Evolutionary conservation across 2,329 filamentous ascomycete species (phyloP), one percentile per base, ranked within the genome.

Genomic region (Trichophyton schoenleinii): DNA sequence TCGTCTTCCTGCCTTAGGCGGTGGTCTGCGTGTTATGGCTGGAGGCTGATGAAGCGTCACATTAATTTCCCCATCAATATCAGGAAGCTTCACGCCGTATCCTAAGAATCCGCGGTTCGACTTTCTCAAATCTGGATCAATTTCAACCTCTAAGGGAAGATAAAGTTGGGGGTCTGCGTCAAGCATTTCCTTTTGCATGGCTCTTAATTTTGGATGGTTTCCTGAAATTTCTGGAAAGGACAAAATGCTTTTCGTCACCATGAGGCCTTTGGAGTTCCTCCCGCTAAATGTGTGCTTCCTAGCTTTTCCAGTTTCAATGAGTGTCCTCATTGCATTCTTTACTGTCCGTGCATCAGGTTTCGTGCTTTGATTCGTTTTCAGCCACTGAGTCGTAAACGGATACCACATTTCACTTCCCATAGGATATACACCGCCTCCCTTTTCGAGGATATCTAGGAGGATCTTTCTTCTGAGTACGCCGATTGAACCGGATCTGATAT

Each of bases 341-440:
- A 85, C 69, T 1, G 82, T 84, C 42, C 78, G 75, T 41, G 76
- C 72, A 64, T 84, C 80, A 0, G 82, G 81, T 57, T 68, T 75
- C 61, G 74, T 74, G 48, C 74, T 69, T 62, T 74, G 69, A 13
- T 75, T 77, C 7, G 71, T 66, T 63, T 74, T 77, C 59, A 77
- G 72, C 82, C 83, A 86, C 15, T 77, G 71, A 2, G 77, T 77
- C 13, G 75, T 71, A 64, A 83, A 84, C 7, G 82, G 79, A 64
- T 78, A 75, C 69, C 76, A 78, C n/a, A 85, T 74, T 64, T 83
- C 81, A 52, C 73, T 74, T 25, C 80, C 77, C 42, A 79, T 75
- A 2, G 83, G 81, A 60, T 80, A 84, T 2, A 80, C 78, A 6
- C 83, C 83, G 53, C 76, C 75, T 60, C 79, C 80, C 57, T 77